Conservation (phyloP, 2,329 filamentous ascomycete genomes). For the Waltergamsia citrina region DNA sequence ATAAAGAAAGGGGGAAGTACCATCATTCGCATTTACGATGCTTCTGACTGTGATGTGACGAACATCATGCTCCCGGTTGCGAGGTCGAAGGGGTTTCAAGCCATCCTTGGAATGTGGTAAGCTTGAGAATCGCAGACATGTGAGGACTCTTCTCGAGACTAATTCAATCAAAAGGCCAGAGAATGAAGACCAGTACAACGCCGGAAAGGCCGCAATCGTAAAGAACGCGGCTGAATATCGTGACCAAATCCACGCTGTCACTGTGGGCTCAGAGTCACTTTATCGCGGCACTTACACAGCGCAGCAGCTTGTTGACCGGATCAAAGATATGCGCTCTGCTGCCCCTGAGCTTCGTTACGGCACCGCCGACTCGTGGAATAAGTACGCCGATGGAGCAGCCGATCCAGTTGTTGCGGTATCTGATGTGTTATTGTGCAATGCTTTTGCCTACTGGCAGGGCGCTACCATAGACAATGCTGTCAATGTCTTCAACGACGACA, state of each 20-base stretch:
- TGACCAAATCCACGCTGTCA: conserved; percentile 3
- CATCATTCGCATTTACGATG: conserved; percentile 1
- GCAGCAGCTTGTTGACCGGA: conserved; percentile 1
- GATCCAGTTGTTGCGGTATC: not conserved
- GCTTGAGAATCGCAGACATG: not conserved
- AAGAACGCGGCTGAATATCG: not conserved
- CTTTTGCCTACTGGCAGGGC: conserved; percentile 6
- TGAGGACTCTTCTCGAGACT: no score
- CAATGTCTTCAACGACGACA: conserved; percentile 2
- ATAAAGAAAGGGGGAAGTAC: not conserved
- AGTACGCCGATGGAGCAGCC: conserved; percentile 1
- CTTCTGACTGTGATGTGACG: conserved; percentile 3
- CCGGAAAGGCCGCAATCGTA: conserved; percentile 2
- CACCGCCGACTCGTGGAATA: conserved; percentile 4
- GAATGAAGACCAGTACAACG: conserved; percentile 2
- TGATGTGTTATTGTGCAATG: conserved; percentile 4
- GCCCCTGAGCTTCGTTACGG: conserved; percentile 3
- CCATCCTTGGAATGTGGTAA: conserved; percentile 3
- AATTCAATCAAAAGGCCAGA: conserved; percentile 2
- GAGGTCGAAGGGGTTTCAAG: conserved; percentile 1
- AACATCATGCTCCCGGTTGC: conserved; percentile 2
- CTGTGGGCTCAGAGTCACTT: conserved; percentile 4
- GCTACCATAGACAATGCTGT: not conserved
- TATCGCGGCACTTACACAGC: conserved; percentile 4
- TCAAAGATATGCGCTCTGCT: conserved; percentile 1